Evolutionary conservation across 352 stramenopile species (phyloP), one percentile per base, ranked within the genome.

Genomic region (Globisporangium okanoganense): DNA sequence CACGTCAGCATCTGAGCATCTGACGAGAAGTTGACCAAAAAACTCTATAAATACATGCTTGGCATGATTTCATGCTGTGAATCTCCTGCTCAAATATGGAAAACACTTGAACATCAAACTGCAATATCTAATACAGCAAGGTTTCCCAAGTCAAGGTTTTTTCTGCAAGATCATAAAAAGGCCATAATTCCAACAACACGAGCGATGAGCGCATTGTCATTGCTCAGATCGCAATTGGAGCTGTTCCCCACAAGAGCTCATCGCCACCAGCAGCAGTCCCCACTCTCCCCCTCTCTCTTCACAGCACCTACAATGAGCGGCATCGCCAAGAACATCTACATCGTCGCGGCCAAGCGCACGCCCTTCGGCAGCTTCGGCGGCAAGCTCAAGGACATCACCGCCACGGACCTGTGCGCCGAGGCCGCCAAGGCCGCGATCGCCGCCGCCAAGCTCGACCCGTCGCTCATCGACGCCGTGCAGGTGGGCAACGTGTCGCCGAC

Each of bases 401-500:
- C 95, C 35, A 98, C 94, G 25, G 88, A 99, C 45, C 75, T 99
- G 16, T 94, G 87, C 43, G 84, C 83, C 13, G 69, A 94, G 27
- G 78, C 94, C 6, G 89, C 92, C 22, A 88, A 96, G 68, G 92
- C 93, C 16, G 95, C 95, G 44, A 60, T 94, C 48, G 72, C 76
- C 16, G 71, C 80, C 18, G 80, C 73, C 36, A 78, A 88, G 41
- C 53, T 99, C 38, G 88, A 98, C 72, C 91, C 95, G 13, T 58
- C 64, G 33, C 64, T 88, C 36, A 83, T 99, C 22, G 96, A 99
- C 78, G 73, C 76, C 20, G 82, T 98, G 48, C 97, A 98, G 71
- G 91, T 99, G 45, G 97, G 97, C 43, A 99, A 99, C 79, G 96
- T 99, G 53, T 91, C 97, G 65, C 88, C 97, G 74, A 98, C 94